phyloP scores from a whole-genome alignment of 306 rosid species.

The Abrus pulchellus region DNA sequence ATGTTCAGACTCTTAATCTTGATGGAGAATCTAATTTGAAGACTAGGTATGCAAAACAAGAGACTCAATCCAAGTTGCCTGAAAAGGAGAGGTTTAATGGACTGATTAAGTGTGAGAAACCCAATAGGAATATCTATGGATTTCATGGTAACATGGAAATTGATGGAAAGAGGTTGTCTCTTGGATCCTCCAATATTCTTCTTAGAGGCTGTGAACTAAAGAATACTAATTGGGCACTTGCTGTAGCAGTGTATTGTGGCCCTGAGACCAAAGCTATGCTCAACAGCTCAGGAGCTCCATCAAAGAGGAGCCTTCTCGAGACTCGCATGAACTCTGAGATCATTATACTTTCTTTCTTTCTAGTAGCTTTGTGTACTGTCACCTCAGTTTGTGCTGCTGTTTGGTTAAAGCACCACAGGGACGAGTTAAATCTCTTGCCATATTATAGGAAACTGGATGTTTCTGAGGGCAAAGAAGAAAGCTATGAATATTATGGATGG shows the following conservation, averaged over 20 bases:
- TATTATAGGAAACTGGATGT: conserved; percentile 74
- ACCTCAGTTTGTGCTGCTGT: conserved; percentile 79
- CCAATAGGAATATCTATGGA: conserved; percentile 94
- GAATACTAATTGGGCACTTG: conserved; percentile 87
- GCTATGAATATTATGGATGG: conserved; percentile 78
- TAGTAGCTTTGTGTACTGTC: conserved; percentile 71
- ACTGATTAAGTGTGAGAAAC: conserved; percentile 88
- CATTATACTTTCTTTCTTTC: conserved; percentile 81
- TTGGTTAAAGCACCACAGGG: conserved; percentile 74
- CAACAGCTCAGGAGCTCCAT: conserved; percentile 94
- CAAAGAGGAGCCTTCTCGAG: conserved; percentile 94
- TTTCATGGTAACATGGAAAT: conserved; percentile 85
- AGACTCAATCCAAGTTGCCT: conserved; percentile 72
- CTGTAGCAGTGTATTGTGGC: conserved; percentile 91
- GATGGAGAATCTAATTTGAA: conserved; percentile 99
- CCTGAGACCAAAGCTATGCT: conserved; percentile 96
- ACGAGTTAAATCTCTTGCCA: conserved; percentile 62
- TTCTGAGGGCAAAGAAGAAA: conserved; percentile 42
- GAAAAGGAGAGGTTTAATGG: conserved; percentile 70
- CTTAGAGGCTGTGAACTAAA: conserved; percentile 93
- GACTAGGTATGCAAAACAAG: conserved; percentile 92
- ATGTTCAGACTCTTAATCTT: conserved; percentile 88
- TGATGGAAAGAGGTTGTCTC: conserved; percentile 81
- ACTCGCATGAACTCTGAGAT: conserved; percentile 91
- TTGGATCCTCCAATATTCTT: conserved; percentile 90